A percentile compares a stretch with the other conserved stretches of the same genome.
These are phyloP conservation scores for Sporisorium exsertum DNA, from an alignment of 1,284 basidiomycete genomes.

Conservation along the genomic window DNA sequence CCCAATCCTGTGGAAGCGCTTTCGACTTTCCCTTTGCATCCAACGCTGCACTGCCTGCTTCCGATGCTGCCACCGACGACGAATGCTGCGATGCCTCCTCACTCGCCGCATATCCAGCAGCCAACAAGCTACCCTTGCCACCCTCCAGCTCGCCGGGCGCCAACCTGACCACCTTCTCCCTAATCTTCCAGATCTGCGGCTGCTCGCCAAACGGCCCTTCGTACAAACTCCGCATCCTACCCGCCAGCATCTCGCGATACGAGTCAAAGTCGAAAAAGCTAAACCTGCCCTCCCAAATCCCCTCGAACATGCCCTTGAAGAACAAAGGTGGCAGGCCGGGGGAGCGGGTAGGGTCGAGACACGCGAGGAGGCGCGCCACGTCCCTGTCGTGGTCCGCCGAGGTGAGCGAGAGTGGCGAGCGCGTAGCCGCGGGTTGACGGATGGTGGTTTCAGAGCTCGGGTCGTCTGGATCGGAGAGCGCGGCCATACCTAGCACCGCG, in stretches of 20 bases:
- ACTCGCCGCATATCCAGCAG: constrained; percentile 37
- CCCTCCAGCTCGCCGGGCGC: constrained; percentile 29
- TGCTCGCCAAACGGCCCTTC: constrained; percentile 73
- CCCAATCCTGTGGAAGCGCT: constrained; percentile 45
- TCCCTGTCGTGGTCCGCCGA: constrained; percentile 62
- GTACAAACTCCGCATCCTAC: constrained; percentile 71
- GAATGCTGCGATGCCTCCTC: constrained; percentile 10
- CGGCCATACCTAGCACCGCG: constrained; percentile 49
- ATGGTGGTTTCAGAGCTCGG: constrained; percentile 15
- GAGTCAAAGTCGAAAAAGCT: constrained; percentile 74
- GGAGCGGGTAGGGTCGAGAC: constrained; percentile 68
- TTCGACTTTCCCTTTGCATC: constrained; percentile 43
- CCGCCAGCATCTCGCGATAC: constrained; percentile 72
- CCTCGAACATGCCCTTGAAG: constrained; percentile 71
- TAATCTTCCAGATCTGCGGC: constrained; percentile 74
- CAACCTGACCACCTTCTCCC: constrained; percentile 71
- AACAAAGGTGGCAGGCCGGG: constrained; percentile 70
- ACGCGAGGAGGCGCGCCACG: constrained; percentile 49
- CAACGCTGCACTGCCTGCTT: no score
- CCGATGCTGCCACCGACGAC: not conserved
- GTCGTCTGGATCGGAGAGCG: constrained; percentile 35
- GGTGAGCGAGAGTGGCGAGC: constrained; percentile 38
- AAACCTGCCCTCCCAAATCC: constrained; percentile 74
- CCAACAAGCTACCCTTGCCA: constrained; percentile 40
- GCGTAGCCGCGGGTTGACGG: constrained; percentile 32